These are phyloP conservation scores for Macrophomina tecta DNA, from an alignment of 2,329 filamentous ascomycete species.

Conservation along the genomic window DNA sequence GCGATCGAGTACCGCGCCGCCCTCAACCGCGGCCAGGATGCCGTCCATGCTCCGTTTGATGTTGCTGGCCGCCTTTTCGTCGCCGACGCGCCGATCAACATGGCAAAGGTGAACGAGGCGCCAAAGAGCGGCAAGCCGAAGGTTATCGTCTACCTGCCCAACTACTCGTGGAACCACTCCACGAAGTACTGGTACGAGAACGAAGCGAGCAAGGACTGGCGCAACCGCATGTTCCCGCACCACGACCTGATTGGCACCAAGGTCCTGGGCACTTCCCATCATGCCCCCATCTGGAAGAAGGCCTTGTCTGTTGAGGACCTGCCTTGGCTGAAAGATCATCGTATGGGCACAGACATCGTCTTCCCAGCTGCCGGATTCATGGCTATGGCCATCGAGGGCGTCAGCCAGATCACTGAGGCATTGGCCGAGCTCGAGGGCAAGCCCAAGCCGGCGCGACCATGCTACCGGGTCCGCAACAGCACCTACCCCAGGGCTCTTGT, in stretches of 20 bases:
- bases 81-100: not conserved
- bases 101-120: conserved; percentile 14
- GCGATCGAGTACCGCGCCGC: conserved; percentile 27
- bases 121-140: not conserved
- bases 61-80: conserved; percentile 18
- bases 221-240: conserved; percentile 26
- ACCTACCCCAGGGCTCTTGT: conserved; percentile 32
- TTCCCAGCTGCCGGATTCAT: too few species aligned
- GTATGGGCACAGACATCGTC: too few species aligned
- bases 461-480: conserved; percentile 34
- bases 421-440: not conserved
- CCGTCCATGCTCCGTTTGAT: not conserved
- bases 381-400: conserved; percentile 18
- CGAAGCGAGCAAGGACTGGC: conserved; percentile 32
- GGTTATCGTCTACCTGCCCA: conserved; percentile 36
- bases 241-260: conserved; percentile 38
- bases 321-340: conserved; percentile 26
- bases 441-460: conserved; percentile 30
- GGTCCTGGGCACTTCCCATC: conserved; percentile 37
- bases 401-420: conserved; percentile 2
- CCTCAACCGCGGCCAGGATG: conserved; percentile 21
- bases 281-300: conserved; percentile 16
- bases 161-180: conserved; percentile 38
- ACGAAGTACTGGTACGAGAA: conserved; percentile 37
- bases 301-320: conserved; percentile 35